These are phyloP conservation scores for Ciborinia camelliae DNA, from an alignment of 2,329 filamentous ascomycete genomes.

Conservation along the genomic window DNA sequence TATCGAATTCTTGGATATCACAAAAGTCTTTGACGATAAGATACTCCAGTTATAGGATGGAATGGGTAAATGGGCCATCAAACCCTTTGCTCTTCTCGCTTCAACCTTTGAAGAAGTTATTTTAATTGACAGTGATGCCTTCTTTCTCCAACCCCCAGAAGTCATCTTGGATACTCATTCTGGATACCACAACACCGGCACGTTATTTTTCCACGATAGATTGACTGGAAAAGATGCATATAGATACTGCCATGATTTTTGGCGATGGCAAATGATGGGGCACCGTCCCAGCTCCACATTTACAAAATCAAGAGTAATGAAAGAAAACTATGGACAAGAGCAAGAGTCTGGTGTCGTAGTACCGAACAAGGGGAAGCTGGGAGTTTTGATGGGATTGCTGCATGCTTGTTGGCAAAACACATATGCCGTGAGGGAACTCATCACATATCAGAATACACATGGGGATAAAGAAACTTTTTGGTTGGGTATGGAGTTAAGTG, in stretches of 20 bases:
- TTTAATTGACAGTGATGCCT: conserved; percentile 42
- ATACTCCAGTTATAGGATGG: conserved; percentile 7
- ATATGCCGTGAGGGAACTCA: conserved; percentile 40
- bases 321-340: conserved; percentile 15
- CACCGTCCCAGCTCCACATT: conserved; percentile 31
- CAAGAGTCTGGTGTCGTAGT: conserved; percentile 30
- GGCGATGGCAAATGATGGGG: conserved; percentile 39
- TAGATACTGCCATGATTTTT: conserved; percentile 41
- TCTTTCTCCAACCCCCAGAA: conserved; percentile 42
- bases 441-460: conserved; percentile 43
- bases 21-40: conserved; percentile 9
- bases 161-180: conserved; percentile 36
- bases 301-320: conserved; percentile 12
- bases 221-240: conserved; percentile 30
- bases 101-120: conserved; percentile 41
- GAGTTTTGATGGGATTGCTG: conserved; percentile 42
- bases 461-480: conserved; percentile 49
- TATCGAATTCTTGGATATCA: conserved; percentile 20
- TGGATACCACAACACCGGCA: conserved; percentile 38
- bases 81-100: conserved; percentile 42
- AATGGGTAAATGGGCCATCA: conserved; percentile 40
- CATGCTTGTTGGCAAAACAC: conserved; percentile 47
- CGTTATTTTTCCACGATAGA: conserved; percentile 44
- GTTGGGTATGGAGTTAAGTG: conserved; percentile 44
- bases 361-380: conserved; percentile 41